phyloP scores from a whole-genome alignment of 257 asterid genomes.

The Linaria vulgaris region DNA sequence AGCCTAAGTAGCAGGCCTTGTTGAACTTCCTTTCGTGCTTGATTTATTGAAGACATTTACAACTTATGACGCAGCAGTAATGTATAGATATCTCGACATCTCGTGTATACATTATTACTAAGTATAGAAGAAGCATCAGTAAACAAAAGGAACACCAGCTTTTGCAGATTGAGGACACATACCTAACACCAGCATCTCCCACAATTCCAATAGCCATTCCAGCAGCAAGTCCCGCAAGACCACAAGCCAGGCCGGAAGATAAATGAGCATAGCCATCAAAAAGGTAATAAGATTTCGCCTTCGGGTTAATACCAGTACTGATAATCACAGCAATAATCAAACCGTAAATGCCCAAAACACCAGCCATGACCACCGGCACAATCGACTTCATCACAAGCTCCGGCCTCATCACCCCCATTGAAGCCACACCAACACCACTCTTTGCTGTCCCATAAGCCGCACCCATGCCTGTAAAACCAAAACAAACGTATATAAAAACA shows the following conservation, averaged over 20 bases:
- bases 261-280: conserved; percentile 90
- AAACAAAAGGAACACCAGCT: neutral
- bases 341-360: conserved; percentile 83
- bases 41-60: no score
- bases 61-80: no score
- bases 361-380: conserved; percentile 91
- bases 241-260: conserved; percentile 78
- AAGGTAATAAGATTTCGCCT: conserved; percentile 72
- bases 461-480: conserved; percentile 59
- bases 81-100: no score
- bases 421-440: conserved; percentile 88
- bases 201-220: conserved; percentile 90
- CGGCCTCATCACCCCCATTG: conserved; percentile 91
- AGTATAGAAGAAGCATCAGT: neutral
- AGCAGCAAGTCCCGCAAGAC: conserved; percentile 82
- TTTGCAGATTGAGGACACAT: conserved; percentile 1
- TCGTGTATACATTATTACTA: neutral
- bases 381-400: conserved; percentile 86
- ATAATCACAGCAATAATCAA: conserved; percentile 82
- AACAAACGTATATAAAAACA: no score
- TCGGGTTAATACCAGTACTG: conserved; percentile 82
- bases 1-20: no score
- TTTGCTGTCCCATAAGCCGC: conserved; percentile 86
- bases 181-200: conserved; percentile 94
- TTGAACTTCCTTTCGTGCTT: no score